Conservation (phyloP, 192 early-diverging fungal species). For the Backusella liffmaniae region DNA sequence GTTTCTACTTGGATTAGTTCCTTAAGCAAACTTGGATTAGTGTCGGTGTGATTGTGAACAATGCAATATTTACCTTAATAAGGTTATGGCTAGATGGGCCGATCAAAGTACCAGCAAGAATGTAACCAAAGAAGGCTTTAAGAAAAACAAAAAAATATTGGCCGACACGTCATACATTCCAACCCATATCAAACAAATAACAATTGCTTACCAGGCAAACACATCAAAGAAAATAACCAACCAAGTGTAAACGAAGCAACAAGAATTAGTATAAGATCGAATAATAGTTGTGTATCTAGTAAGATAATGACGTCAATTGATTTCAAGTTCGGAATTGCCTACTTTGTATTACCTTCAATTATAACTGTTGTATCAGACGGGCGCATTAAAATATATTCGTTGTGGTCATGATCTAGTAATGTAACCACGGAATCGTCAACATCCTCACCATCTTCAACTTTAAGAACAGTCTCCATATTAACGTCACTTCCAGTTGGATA, state of each 20-base stretch:
- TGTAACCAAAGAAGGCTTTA: constrained; percentile 57
- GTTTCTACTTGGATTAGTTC: constrained; percentile 55
- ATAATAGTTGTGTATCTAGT: constrained; percentile 40
- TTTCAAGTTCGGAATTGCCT: background rate
- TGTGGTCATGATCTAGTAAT: constrained; percentile 50
- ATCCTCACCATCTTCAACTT: constrained; percentile 27
- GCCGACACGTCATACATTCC: constrained; percentile 36
- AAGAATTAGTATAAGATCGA: constrained; percentile 43
- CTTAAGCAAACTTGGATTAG: constrained; percentile 10
- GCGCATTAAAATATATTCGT: constrained; percentile 53
- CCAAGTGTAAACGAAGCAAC: constrained; percentile 40
- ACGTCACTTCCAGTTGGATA: constrained; percentile 19
- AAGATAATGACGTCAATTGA: background rate
- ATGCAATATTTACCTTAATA: constrained; percentile 38
- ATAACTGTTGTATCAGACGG: constrained; percentile 41
- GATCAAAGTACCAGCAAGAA: constrained; percentile 47
- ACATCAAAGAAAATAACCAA: constrained; percentile 30
- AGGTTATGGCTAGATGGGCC: constrained; percentile 46
- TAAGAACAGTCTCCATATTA: constrained; percentile 43
- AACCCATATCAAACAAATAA: constrained; percentile 2
- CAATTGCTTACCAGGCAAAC: constrained; percentile 23
- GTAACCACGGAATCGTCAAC: constrained; percentile 27
- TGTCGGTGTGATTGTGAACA: background rate
- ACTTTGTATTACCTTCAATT: constrained; percentile 37
- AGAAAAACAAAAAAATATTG: constrained; percentile 15